These are phyloP conservation scores for Phyllostachys edulis DNA, from an alignment of 176 grass and related monocot genomes.

Conservation along the genomic window DNA sequence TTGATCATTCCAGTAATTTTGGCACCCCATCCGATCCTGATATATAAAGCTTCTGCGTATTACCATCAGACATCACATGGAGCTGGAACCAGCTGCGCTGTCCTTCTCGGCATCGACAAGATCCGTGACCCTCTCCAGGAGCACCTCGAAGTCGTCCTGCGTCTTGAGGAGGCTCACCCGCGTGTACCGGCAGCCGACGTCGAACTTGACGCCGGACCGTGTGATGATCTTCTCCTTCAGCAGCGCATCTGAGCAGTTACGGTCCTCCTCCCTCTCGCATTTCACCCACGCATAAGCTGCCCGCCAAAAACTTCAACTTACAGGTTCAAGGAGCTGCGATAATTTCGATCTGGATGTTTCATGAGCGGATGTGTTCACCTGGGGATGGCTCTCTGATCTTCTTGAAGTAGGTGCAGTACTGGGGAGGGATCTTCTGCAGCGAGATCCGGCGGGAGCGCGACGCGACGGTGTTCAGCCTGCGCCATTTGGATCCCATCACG, in stretches of 20 bases:
- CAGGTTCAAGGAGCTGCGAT: background rate
- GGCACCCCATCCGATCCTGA: background rate
- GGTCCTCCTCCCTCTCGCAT: slow-evolving; percentile 72
- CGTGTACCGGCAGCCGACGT: slow-evolving; percentile 38
- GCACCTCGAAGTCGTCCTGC: slow-evolving; percentile 66
- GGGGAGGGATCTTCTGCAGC: slow-evolving; percentile 51
- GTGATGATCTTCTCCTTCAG: slow-evolving; percentile 57
- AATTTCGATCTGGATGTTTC: background rate
- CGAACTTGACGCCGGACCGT: background rate
- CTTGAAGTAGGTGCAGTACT: slow-evolving; percentile 71
- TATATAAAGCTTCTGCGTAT: background rate
- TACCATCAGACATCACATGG: slow-evolving; percentile 1
- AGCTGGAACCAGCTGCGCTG: background rate
- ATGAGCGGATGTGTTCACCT: slow-evolving; percentile 27
- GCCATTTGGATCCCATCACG: slow-evolving; percentile 50
- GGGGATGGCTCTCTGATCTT: slow-evolving; percentile 56
- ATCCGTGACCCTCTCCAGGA: slow-evolving; percentile 49
- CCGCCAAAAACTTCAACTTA: background rate
- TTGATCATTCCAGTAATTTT: background rate
- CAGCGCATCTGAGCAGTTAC: slow-evolving; percentile 47
- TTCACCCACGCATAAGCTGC: slow-evolving; percentile 87
- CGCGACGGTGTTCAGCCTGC: slow-evolving; percentile 42
- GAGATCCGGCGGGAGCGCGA: slow-evolving; percentile 63
- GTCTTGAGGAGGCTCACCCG: slow-evolving; percentile 67
- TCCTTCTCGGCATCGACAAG: slow-evolving; percentile 45